phyloP scores from a whole-genome alignment of 495 filamentous ascomycete genomes.

The Cercophora samala region DNA sequence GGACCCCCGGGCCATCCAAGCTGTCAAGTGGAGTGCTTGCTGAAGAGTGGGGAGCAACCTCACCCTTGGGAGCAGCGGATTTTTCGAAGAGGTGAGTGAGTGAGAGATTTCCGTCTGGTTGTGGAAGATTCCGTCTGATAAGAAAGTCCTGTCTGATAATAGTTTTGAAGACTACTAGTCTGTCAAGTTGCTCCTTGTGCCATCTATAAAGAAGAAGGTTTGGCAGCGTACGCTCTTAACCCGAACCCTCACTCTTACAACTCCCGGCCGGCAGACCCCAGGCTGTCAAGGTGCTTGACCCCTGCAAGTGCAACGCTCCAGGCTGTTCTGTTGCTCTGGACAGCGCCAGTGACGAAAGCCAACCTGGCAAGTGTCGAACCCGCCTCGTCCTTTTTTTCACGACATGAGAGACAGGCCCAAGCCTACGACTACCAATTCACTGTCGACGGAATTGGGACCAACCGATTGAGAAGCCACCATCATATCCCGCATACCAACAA shows the following conservation, averaged over 20 bases:
- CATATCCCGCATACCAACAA: background rate
- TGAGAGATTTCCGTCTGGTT: too few relatives aligned
- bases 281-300: background rate
- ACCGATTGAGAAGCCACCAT: background rate
- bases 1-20: background rate
- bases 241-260: constrained; percentile 1
- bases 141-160: too few relatives aligned
- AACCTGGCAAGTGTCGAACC: constrained; percentile 17
- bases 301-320: constrained; percentile 8
- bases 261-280: constrained; percentile 5
- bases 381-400: constrained; percentile 7
- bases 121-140: too few relatives aligned
- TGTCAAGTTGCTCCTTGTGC: too few relatives aligned
- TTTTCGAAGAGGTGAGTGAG: background rate
- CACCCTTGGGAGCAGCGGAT: background rate
- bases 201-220: background rate
- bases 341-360: constrained; percentile 12
- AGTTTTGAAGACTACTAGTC: too few relatives aligned
- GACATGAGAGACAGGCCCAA: background rate
- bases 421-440: background rate
- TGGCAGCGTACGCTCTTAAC: background rate
- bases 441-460: background rate
- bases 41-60: background rate
- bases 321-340: background rate
- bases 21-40: background rate